Base-by-base conservation (phyloP, 345 rosid species). In the Brassica rapa region DNA sequence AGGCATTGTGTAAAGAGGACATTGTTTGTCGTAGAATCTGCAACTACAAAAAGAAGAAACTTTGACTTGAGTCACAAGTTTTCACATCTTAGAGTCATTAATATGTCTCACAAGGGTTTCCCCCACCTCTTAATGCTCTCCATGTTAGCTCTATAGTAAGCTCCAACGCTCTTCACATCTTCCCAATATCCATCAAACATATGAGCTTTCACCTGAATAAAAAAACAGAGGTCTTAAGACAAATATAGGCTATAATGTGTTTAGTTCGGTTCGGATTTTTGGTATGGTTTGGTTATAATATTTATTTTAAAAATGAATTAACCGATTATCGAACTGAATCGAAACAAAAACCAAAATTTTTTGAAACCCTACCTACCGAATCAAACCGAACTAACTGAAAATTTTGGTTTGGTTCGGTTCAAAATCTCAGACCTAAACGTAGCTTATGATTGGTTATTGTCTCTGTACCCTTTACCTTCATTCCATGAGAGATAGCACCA, bases 131-230 rank as follows among this genome's bases (percentile, higher is more conserved):
- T 89, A 49, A 86, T 82, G 83, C 84, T 84, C 63, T 91, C 91
- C 91, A 93, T 90, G 77, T 88, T 93, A 19, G 97, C 96, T 51
- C 71, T 77, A 73, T 93, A 91, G 80, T 89, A 90, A 30, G 91
- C 91, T 77, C 82, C 77, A 66, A 91, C 76, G 87, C 84, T 93
- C 76, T 79, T 75, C 86, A 90, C 78, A 75, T 90, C 94, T 80
- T 89, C 94, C 98, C 97, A 91, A 53, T 88, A 89, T 23, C 93
- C 97, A 43, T 87, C 87, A 51, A 91, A 90, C 39, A 77, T 68
- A 83, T 86, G 83, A 72, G 89, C 90, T 62, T 83, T 84, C 72
- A 93, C 90, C 97, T 93, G 87, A 56, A 53, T 11, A 60, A 43
- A 41, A 41, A 41, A 41, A 37, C 57, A 65, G 24, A 63, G 43